phyloP scores from a whole-genome alignment of 495 filamentous ascomycete species.

The Tuber magnatum region DNA sequence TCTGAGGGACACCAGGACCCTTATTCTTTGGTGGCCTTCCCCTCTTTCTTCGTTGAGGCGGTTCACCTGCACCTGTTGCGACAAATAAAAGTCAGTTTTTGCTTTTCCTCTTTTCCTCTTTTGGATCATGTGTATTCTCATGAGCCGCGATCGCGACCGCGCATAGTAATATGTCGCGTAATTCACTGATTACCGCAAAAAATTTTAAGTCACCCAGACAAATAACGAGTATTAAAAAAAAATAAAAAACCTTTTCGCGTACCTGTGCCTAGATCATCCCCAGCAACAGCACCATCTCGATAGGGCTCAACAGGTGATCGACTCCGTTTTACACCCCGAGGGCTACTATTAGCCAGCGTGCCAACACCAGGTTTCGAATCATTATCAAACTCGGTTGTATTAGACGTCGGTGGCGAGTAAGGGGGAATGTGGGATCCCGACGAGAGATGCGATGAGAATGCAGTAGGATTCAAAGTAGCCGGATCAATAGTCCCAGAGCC shows the following conservation, averaged over 20 bases:
- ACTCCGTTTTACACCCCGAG: conserved; percentile 86
- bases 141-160: conserved; percentile 42
- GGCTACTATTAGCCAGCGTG: conserved; percentile 49
- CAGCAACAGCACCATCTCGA: conserved; percentile 58
- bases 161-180: conserved; percentile 43
- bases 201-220: conserved; percentile 44
- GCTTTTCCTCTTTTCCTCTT: conserved; percentile 4
- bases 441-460: conserved; percentile 33
- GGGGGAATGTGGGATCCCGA: conserved; percentile 21
- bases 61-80: conserved; percentile 48
- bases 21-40: conserved; percentile 74
- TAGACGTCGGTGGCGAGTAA: conserved; percentile 37
- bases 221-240: conserved; percentile 33
- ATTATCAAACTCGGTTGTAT: conserved; percentile 36
- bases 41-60: conserved; percentile 70
- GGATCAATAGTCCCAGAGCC: conserved; percentile 75
- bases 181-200: conserved; percentile 39
- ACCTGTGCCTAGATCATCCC: conserved; percentile 55
- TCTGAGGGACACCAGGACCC: conserved; percentile 34
- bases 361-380: conserved; percentile 44
- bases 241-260: conserved; percentile 57
- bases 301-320: conserved; percentile 73
- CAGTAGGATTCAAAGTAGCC: conserved; percentile 49
- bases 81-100: conserved; percentile 20
- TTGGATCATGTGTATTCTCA: conserved; percentile 32